Evolutionary conservation across 768 basidiomycete species (phyloP).

Genomic region (Phaffia tasmanica): DNA sequence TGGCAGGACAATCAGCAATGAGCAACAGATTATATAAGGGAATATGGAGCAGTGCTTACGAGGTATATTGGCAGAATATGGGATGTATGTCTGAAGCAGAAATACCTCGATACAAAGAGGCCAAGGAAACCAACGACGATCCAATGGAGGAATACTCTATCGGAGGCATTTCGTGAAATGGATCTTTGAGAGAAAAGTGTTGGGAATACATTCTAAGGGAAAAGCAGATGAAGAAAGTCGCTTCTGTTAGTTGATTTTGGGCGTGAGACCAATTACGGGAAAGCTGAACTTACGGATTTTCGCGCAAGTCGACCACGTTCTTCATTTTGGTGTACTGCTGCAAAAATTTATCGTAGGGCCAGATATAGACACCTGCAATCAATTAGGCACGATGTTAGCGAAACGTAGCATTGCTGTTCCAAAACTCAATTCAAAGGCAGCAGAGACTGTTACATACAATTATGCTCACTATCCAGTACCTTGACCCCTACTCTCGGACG

Average conservation of each 20-base stretch:
- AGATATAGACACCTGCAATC: conserved; percentile 62
- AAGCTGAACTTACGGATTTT: conserved; percentile 51
- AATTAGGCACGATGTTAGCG: not conserved
- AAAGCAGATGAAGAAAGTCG: not conserved
- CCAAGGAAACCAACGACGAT: conserved; percentile 68
- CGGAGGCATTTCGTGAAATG: conserved; percentile 79
- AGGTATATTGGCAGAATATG: conserved; percentile 83
- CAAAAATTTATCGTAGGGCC: conserved; percentile 79
- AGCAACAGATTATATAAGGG: not conserved
- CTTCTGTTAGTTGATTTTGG: not conserved
- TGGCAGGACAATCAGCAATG: not conserved
- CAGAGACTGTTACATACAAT: conserved; percentile 27
- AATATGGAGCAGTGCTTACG: not conserved
- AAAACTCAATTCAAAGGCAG: no score
- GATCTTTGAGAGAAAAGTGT: conserved; percentile 86
- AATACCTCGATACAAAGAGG: conserved; percentile 63
- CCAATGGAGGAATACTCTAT: conserved; percentile 90
- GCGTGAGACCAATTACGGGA: not conserved
- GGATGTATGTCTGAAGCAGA: conserved; percentile 67
- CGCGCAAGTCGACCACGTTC: conserved; percentile 76
- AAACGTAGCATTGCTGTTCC: no score
- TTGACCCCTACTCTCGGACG: conserved; percentile 82
- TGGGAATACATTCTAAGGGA: conserved; percentile 56
- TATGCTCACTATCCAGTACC: conserved; percentile 76
- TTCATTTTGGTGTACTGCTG: conserved; percentile 89